Base-by-base conservation (phyloP, 2,329 filamentous ascomycete genomes). In the Arthrinium phaeospermum region DNA sequence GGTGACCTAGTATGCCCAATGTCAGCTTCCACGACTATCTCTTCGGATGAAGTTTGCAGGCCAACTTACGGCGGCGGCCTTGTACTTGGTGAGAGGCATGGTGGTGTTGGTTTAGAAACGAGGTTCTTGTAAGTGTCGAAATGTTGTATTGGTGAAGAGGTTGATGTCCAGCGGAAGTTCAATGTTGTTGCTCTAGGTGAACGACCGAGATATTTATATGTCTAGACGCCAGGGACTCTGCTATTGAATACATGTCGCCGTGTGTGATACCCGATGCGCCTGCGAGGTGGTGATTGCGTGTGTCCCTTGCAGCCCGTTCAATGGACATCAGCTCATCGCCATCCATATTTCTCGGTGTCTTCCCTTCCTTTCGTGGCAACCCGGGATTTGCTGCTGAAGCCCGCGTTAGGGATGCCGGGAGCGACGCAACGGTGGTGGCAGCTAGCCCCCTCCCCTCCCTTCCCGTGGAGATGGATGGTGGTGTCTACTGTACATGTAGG, bases 61-160 rank as follows among this genome's bases (percentile, higher is more conserved):
- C 6, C 45, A 6, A 71, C 72, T 70, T 68, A 74, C 73, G 49
- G 72, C 73, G 30, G 73, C 73, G 6, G 72, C 73, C 46, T 73
- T 74, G 71, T 74, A 74, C 67, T 74, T 73, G 53, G 71, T 74
- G n/a, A 73, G 69, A 47, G 73, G 72, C 73, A 74, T 74, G 22
- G 46, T 73, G 73, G 13, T 19, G n/a, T 4, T 51, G 49, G 12
- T 49, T 51, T 51, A 27, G 4, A n/a, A n/a, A 22, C 4, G 19
- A 13, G 34, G 19, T 4, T n/a, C 19, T 30, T 30, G 27, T 41
- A 19, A n/a, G 19, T n/a, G 22, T 47, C 46, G 8, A n/a, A n/a
- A 16, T 22, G 4, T 46, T 46, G 16, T 30, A 30, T 30, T 30
- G 27, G 27, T 10, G 12, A 51, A 51, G 49, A 51, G 49, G 49